Conservation (phyloP, 148 eudicot genomes). For the Cornus florida region DNA sequence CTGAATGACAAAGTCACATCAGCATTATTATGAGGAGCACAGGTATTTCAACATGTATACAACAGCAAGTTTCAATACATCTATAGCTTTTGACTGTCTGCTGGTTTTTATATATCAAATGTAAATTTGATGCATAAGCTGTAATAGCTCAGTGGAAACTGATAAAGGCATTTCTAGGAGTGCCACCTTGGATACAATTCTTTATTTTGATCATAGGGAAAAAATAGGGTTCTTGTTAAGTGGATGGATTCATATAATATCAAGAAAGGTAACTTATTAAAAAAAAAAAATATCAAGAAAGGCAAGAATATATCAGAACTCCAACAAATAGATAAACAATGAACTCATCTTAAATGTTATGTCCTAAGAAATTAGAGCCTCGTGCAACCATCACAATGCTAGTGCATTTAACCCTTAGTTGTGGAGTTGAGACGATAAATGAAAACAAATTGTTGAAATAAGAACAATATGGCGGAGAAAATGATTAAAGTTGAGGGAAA, state of each 20-base stretch:
- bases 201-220: not conserved
- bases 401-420: not conserved
- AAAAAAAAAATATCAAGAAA: too few relatives aligned
- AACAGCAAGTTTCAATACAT: too few relatives aligned
- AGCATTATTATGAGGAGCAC: not conserved
- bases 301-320: too few relatives aligned
- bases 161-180: not conserved
- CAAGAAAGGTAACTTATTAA: too few relatives aligned
- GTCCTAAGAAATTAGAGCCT: not conserved
- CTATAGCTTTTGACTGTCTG: not conserved
- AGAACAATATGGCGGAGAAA: not conserved
- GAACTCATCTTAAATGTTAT: too few relatives aligned
- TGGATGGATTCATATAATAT: not conserved
- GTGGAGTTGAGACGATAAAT: not conserved
- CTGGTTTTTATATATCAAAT: not conserved
- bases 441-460: too few relatives aligned
- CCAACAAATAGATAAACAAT: too few relatives aligned
- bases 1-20: conserved; percentile 28
- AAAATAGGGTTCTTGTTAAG: not conserved
- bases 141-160: not conserved
- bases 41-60: not conserved
- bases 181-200: not conserved
- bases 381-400: too few relatives aligned
- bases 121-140: not conserved
- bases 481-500: not conserved